Evolutionary conservation across 2,329 filamentous ascomycete genomes (phyloP).

Genomic region (Pyricularia grisea): DNA sequence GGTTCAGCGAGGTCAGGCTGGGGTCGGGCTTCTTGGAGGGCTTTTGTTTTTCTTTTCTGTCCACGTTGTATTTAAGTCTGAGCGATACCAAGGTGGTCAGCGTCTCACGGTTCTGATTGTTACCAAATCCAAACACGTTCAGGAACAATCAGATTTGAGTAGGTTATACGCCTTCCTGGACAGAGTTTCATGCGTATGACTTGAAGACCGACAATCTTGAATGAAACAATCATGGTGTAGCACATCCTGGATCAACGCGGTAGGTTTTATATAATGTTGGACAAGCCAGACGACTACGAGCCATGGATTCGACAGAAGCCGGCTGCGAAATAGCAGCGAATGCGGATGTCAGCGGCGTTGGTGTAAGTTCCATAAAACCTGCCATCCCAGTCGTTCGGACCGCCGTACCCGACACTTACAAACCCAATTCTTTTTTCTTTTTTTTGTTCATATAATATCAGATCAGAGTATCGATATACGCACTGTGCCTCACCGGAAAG

Average conservation of each 20-base stretch:
- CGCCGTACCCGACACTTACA: background rate
- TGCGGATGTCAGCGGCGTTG: slow-evolving; percentile 18
- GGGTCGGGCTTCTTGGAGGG: background rate
- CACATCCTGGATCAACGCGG: background rate
- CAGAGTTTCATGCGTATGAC: background rate
- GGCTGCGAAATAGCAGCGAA: slow-evolving; percentile 23
- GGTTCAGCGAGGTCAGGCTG: background rate
- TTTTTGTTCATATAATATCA: background rate
- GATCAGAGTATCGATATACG: slow-evolving; percentile 9
- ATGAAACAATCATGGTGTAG: background rate
- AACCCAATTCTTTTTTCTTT: background rate
- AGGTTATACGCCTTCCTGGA: background rate
- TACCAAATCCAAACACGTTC: background rate
- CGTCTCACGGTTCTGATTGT: background rate
- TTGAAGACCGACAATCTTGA: background rate
- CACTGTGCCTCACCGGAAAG: slow-evolving; percentile 6
- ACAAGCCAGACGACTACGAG: background rate
- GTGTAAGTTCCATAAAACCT: slow-evolving; percentile 2
- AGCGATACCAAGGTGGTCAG: background rate
- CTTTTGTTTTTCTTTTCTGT: background rate
- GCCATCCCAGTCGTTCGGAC: background rate
- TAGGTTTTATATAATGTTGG: background rate
- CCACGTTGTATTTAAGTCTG: background rate
- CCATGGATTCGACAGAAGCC: background rate
- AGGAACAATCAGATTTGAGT: background rate